A percentile compares a stretch with the other conserved stretches of the same genome.
These are phyloP conservation scores for Haplographium delicatum DNA, from an alignment of 495 filamentous ascomycete genomes.

Conservation along the genomic window DNA sequence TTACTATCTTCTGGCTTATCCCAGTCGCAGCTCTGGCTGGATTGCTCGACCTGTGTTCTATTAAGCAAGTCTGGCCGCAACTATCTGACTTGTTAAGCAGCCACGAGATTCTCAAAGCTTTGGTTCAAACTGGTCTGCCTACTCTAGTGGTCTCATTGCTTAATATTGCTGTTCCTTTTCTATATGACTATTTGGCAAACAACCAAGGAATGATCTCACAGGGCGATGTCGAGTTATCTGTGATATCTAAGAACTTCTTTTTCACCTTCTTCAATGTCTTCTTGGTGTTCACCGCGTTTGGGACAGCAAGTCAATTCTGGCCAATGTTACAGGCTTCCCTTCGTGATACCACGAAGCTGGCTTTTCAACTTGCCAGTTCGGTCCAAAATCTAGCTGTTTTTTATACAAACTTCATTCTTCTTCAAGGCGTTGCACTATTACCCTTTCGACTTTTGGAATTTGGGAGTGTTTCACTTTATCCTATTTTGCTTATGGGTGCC, in stretches of 20 bases:
- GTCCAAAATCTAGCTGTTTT: conserved; percentile 70
- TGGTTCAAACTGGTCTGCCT: conserved; percentile 83
- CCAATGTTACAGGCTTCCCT: conserved; percentile 65
- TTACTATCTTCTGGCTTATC: conserved; percentile 86
- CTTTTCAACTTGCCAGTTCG: conserved; percentile 67
- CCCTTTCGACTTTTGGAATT: conserved; percentile 90
- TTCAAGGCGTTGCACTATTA: conserved; percentile 88
- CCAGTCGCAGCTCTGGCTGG: conserved; percentile 77
- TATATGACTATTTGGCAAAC: conserved; percentile 90
- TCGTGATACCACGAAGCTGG: conserved; percentile 72
- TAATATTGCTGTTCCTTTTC: conserved; percentile 82
- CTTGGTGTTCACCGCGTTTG: conserved; percentile 86
- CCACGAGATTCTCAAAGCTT: conserved; percentile 62
- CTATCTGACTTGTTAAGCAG: conserved; percentile 60
- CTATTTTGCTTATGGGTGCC: conserved; percentile 68
- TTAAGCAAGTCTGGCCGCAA: conserved; percentile 65
- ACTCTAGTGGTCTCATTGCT: conserved; percentile 79
- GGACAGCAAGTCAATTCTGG: conserved; percentile 71
- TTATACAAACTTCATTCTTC: conserved; percentile 91
- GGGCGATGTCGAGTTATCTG: conserved; percentile 88
- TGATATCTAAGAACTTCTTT: conserved; percentile 98
- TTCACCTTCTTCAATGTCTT: conserved; percentile 99
- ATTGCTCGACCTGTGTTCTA: conserved; percentile 69
- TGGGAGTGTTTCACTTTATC: conserved; percentile 79
- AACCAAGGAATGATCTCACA: conserved; percentile 92